These are phyloP conservation scores for Lentinula aciculospora DNA, from an alignment of 768 basidiomycete genomes.

Conservation along the genomic window DNA sequence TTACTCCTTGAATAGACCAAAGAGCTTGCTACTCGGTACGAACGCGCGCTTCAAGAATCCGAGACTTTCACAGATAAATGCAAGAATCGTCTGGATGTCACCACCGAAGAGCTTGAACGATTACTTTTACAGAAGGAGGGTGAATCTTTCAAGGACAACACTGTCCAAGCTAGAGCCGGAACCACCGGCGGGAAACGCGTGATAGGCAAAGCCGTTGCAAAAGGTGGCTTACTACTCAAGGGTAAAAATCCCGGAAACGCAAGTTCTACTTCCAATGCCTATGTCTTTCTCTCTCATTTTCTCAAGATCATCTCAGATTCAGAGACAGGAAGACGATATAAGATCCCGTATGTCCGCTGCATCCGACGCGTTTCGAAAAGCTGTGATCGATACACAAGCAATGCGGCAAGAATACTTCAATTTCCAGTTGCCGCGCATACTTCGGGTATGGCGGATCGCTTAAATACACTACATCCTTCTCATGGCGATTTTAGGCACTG, in stretches of 20 bases:
- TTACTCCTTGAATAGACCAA: conserved; percentile 56
- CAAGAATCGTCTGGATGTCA: conserved; percentile 78
- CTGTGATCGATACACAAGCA: conserved; percentile 82
- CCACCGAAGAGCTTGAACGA: conserved; percentile 92
- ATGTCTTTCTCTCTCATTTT: conserved; percentile 6
- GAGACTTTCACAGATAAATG: conserved; percentile 84
- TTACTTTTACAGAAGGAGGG: conserved; percentile 93
- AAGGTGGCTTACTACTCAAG: conserved; percentile 84
- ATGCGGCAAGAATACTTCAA: conserved; percentile 98
- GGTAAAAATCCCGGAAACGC: conserved; percentile 91
- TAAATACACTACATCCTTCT: conserved; percentile 4
- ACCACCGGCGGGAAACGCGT: conserved; percentile 70
- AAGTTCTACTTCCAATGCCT: conserved; percentile 1
- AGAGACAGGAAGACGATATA: conserved; percentile 93
- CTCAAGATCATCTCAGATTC: conserved; percentile 45
- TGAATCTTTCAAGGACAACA: conserved; percentile 82
- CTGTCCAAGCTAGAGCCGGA: conserved; percentile 55
- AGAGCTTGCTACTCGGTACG: conserved; percentile 84
- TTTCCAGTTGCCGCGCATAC: conserved; percentile 88
- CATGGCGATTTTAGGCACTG: conserved; percentile 48
- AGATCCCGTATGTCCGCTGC: conserved; percentile 77
- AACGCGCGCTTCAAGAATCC: conserved; percentile 83
- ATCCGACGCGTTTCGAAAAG: conserved; percentile 87
- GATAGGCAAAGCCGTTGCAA: conserved; percentile 88
- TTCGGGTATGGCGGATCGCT: conserved; percentile 52